Evolutionary conservation across 2,329 filamentous ascomycete species (phyloP), one percentile per base, ranked within the genome.

Genomic region (Exserohilum rostratum): DNA sequence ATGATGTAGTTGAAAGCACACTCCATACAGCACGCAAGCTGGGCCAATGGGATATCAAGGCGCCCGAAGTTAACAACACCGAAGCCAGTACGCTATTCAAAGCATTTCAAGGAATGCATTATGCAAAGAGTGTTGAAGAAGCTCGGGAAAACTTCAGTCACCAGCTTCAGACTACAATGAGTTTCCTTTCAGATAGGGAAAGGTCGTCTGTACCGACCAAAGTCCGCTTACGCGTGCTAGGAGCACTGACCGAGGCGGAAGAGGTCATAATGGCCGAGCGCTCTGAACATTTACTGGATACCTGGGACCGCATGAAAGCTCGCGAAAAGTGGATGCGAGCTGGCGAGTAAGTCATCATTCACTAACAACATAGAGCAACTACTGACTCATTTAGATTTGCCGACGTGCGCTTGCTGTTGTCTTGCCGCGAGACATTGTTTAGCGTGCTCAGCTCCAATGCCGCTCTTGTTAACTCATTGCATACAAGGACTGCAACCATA

Each of bases 21-120:
- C 89, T 96, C 60, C 84, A 86, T 48, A 91, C 90, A 5, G 92
- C 93, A 17, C 85, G 90, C 55, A 89, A 89, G 61, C 80, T 98
- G 13, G 92, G 95, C 63, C 89, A 93, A 67, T 99, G 95, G 95
- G 93, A 97, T 70, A 82, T 98, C 17, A 90, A 90, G 12, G 87
- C 87, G 0, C 90, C 92, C 0, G 79, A 82, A 6, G 77, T 81
- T 2, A 84, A 83, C 44, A 79, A 82, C 11, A 87, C 85, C 27
- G 85, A 88, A 50, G 81, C 87, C 1, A 87, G 88, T 3, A 87
- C 85, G 1, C 79, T 93, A 0, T 97, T 96, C 76, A 89, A 88
- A 65, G 86, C 87, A 0, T 92, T 96, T 55, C 91, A 96, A 71
- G 85, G 86, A 18, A 82, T 97, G 56, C 85, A 91, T 67, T 87